These are phyloP conservation scores for Dryadomyces quercus-mongolicae DNA, from an alignment of 2,329 filamentous ascomycete genomes.

Conservation along the genomic window DNA sequence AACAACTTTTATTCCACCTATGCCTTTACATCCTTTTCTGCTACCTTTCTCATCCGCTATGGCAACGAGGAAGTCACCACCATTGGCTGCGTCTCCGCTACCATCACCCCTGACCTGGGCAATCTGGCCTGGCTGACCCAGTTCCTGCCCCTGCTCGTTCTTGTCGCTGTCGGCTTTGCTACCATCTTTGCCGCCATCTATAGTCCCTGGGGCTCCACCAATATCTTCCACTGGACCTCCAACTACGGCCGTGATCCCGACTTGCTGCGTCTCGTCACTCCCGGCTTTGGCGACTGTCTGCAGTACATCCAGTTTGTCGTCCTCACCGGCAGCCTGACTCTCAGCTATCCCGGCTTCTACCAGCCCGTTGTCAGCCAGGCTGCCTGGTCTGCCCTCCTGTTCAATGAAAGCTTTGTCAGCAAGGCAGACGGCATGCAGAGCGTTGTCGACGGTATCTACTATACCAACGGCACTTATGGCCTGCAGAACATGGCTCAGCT, in stretches of 20 bases:
- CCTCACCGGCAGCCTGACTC: slow-evolving; percentile 72
- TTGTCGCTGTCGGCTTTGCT: slow-evolving; percentile 69
- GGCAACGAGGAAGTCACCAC: slow-evolving; percentile 52
- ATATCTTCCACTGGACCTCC: slow-evolving; percentile 92
- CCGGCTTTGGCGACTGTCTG: slow-evolving; percentile 90
- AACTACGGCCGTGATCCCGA: slow-evolving; percentile 95
- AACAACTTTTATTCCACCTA: slow-evolving; percentile 74
- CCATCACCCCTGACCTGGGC: slow-evolving; percentile 74
- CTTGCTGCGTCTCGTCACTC: slow-evolving; percentile 80
- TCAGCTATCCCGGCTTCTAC: slow-evolving; percentile 89
- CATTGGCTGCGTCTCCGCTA: slow-evolving; percentile 72
- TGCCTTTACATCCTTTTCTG: slow-evolving; percentile 69
- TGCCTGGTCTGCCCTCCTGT: slow-evolving; percentile 83
- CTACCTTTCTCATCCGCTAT: slow-evolving; percentile 62
- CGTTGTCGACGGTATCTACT: slow-evolving; percentile 77
- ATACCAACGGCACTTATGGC: slow-evolving; percentile 65
- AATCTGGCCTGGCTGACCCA: slow-evolving; percentile 54
- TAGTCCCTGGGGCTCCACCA: slow-evolving; percentile 85
- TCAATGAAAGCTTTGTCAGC: slow-evolving; percentile 80
- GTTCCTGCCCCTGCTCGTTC: slow-evolving; percentile 65
- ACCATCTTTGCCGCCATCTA: slow-evolving; percentile 76
- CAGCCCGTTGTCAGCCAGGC: slow-evolving; percentile 82
- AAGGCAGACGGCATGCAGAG: slow-evolving; percentile 52
- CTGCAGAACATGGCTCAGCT: slow-evolving; percentile 69
- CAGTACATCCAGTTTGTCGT: slow-evolving; percentile 94